These are phyloP conservation scores for Coriaria nepalensis DNA, from an alignment of 306 rosid genomes.

Conservation along the genomic window DNA sequence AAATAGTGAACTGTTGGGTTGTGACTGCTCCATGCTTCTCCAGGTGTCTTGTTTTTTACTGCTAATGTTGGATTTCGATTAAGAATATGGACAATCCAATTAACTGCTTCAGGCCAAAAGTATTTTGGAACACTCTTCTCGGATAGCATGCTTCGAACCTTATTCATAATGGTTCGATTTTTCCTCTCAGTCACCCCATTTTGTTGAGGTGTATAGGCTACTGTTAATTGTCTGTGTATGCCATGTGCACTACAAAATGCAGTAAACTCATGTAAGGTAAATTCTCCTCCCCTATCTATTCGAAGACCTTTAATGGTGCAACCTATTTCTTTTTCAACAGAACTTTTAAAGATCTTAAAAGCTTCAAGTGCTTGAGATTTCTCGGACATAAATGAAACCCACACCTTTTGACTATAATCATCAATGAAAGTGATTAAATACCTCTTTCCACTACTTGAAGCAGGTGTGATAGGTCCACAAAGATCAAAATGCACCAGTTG, in stretches of 20 bases:
- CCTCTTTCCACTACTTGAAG: neutral
- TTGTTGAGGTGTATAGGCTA: no score
- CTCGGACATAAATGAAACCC: neutral
- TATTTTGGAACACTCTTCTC: neutral
- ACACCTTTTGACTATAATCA: neutral
- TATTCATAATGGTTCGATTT: neutral
- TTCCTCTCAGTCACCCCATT: no score
- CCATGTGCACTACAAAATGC: no score
- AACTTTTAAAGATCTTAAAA: neutral
- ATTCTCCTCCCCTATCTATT: no score
- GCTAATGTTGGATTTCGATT: neutral
- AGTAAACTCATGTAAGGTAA: no score
- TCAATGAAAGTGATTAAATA: neutral
- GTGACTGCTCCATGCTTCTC: no score
- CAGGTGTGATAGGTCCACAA: neutral
- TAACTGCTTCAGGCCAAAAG: neutral
- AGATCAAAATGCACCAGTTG: neutral
- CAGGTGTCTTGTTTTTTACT: neutral
- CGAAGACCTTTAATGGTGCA: neutral
- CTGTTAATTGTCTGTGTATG: no score
- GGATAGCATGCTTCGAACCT: neutral
- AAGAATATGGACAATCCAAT: neutral
- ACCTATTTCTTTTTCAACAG: neutral
- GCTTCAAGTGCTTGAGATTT: neutral
- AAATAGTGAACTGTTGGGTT: no score